Base-by-base conservation (phyloP, 495 filamentous ascomycete genomes). In the Rhypophila decipiens region DNA sequence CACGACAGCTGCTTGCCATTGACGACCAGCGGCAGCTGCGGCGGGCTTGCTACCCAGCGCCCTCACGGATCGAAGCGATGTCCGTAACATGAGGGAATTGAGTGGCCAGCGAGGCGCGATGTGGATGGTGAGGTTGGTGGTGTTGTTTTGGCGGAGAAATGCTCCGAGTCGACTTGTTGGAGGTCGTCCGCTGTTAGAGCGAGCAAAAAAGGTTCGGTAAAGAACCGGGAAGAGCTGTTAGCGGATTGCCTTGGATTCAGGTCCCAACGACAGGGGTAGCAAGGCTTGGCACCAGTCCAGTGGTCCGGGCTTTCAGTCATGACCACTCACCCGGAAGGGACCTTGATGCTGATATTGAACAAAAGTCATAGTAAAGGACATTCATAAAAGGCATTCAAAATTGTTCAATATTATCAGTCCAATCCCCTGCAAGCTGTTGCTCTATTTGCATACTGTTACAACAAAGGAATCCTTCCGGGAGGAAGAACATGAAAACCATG, bases 21-120 rank as follows among this genome's bases (percentile, higher is more conserved):
- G 79, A 63, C 67, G 70, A 52, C 62, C 60, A 42, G 63, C 61
- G 50, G 61, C 64, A 47, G 70, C 63, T 50, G 65, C 67, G 64
- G 65, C 58, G 53, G 76, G 65, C 65, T 67, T 74, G 61, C 60
- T 63, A 65, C 68, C 68, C 63, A 75, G 57, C 52, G 70, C 72
- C 68, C 74, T 76, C 58, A 72, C 69, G 56, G 78, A 74, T 65
- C 71, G 74, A 68, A 84, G 59, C 65, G 81, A 82, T 64, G 74
- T 73, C 59, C 80, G 82, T 75, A 85, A 74, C 82, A 86, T 85
- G 70, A 71, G 72, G 73, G 63, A 73, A 73, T 78, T 66, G 72
- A 66, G 58, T 52, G 61, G 66, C 66, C 67, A 57, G 61, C 57
- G 58, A 49, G 62, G 63, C 59, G 64, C 66, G 56, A 63, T 58